A percentile compares a stretch with the other conserved stretches of the same genome.
Conservation (phyloP, 805 yeast species). For the Candida sithepensis region DNA sequence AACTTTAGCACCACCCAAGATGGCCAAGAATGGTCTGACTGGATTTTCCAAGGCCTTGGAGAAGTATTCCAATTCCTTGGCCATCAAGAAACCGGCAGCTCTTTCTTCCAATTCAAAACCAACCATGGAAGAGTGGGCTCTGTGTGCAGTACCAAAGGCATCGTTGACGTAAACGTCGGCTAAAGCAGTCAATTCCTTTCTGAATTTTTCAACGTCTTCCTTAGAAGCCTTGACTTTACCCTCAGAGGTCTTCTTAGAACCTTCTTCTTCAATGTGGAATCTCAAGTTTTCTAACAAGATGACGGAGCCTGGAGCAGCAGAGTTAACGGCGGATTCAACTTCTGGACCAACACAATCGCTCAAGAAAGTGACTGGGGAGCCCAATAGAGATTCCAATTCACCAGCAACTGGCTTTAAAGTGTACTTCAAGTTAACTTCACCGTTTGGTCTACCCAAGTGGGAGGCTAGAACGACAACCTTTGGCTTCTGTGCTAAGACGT, state of each 20-base stretch:
- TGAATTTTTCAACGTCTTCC: slow-evolving; percentile 81
- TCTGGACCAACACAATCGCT: slow-evolving; percentile 90
- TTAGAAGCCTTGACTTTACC: slow-evolving; percentile 89
- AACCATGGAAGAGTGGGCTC: slow-evolving; percentile 99
- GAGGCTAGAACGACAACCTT: slow-evolving; percentile 91
- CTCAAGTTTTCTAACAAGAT: slow-evolving; percentile 95
- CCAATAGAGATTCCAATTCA: slow-evolving; percentile 79
- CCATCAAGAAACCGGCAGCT: slow-evolving; percentile 98
- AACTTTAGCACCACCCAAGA: slow-evolving; percentile 99
- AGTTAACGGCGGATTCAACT: slow-evolving; percentile 75
- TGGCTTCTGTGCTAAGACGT: slow-evolving; percentile 88
- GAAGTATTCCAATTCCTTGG: slow-evolving; percentile 95
- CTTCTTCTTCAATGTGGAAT: slow-evolving; percentile 98
- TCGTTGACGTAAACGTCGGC: slow-evolving; percentile 98
- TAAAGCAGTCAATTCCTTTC: slow-evolving; percentile 82
- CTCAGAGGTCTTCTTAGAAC: slow-evolving; percentile 80
- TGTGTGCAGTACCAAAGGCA: slow-evolving; percentile 99
- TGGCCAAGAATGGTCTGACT: slow-evolving; percentile 96
- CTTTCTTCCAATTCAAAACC: slow-evolving; percentile 93
- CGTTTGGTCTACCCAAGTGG: slow-evolving; percentile 99
- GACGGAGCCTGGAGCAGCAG: slow-evolving; percentile 74
- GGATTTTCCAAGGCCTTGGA: slow-evolving; percentile 99
- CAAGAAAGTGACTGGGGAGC: slow-evolving; percentile 74
- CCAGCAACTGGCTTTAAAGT: slow-evolving; percentile 90
- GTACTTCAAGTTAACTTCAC: slow-evolving; percentile 80